Evolutionary conservation across 2,329 filamentous ascomycete species (phyloP).

Genomic region (Juglanconis oblonga): DNA sequence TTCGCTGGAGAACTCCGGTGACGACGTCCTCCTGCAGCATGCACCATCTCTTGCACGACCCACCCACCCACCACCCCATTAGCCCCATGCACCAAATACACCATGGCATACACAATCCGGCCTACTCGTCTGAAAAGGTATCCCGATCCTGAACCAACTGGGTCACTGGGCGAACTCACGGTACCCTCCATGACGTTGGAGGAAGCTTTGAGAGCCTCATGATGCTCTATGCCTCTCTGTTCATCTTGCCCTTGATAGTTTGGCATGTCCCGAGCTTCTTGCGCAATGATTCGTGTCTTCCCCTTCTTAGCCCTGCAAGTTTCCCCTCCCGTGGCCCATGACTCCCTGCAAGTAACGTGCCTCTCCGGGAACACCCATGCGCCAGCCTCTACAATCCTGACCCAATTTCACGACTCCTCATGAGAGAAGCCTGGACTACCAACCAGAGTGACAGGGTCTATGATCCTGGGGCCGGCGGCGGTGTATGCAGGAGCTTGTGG

Average conservation of each 20-base stretch:
- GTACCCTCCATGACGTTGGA: slow-evolving; percentile 1
- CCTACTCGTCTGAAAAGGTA: background rate
- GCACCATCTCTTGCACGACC: too few species aligned
- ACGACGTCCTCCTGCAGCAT: too few species aligned
- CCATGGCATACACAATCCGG: background rate
- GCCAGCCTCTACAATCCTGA: background rate
- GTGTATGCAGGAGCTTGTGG: slow-evolving; percentile 2
- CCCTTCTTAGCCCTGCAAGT: background rate
- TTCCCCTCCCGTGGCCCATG: slow-evolving; percentile 4
- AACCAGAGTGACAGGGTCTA: background rate
- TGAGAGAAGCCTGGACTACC: too few species aligned
- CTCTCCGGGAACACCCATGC: background rate
- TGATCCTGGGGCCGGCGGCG: slow-evolving; percentile 1
- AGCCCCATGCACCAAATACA: too few species aligned
- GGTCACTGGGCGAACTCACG: slow-evolving; percentile 11
- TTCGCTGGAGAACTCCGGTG: too few species aligned
- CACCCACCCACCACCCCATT: background rate
- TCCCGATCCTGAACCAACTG: background rate
- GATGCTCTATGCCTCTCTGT: background rate
- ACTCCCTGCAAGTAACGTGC: background rate
- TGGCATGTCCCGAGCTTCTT: background rate
- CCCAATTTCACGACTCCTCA: background rate
- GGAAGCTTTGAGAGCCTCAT: background rate
- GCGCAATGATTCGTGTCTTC: background rate
- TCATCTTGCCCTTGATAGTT: background rate